These are phyloP conservation scores for Nicotiana paniculata DNA, from an alignment of 257 asterid species.

Conservation along the genomic window DNA sequence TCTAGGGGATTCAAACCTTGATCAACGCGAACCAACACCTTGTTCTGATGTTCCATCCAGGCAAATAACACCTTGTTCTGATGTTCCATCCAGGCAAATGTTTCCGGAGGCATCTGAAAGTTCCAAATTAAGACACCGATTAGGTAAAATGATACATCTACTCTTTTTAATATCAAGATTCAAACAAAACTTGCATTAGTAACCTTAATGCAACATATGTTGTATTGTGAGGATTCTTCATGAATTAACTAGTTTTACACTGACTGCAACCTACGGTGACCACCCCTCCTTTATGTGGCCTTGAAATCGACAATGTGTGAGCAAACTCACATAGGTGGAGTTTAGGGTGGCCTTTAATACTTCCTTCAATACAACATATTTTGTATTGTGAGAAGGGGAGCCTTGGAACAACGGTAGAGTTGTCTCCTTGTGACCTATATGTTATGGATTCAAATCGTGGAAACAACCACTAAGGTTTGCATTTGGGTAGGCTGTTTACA, in stretches of 20 bases:
- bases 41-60: slow-evolving; percentile 16
- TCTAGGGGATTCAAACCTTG: slow-evolving; percentile 17
- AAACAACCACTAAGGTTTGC: too few relatives aligned
- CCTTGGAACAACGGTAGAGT: too few relatives aligned
- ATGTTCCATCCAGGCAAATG: slow-evolving; percentile 18
- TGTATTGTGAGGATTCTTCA: neutral
- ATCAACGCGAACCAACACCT: slow-evolving; percentile 13
- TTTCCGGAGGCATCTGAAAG: slow-evolving; percentile 4
- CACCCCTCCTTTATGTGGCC: too few relatives aligned
- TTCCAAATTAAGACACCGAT: slow-evolving; percentile 15
- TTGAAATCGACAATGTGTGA: too few relatives aligned
- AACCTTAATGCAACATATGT: neutral
- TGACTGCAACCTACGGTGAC: too few relatives aligned
- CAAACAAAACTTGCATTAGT: neutral
- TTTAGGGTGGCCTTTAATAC: too few relatives aligned
- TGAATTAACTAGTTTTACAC: too few relatives aligned
- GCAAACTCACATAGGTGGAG: too few relatives aligned
- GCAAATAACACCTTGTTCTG: slow-evolving; percentile 17
- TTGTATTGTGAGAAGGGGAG: neutral
- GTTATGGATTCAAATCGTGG: too few relatives aligned
- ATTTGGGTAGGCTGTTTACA: too few relatives aligned
- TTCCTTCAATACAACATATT: neutral
- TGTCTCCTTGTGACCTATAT: too few relatives aligned
- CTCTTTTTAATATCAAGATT: neutral
- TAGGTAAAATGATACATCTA: slow-evolving; percentile 27